Evolutionary conservation across 352 stramenopile species (phyloP).

Genomic region (Globisporangium cystogenes): DNA sequence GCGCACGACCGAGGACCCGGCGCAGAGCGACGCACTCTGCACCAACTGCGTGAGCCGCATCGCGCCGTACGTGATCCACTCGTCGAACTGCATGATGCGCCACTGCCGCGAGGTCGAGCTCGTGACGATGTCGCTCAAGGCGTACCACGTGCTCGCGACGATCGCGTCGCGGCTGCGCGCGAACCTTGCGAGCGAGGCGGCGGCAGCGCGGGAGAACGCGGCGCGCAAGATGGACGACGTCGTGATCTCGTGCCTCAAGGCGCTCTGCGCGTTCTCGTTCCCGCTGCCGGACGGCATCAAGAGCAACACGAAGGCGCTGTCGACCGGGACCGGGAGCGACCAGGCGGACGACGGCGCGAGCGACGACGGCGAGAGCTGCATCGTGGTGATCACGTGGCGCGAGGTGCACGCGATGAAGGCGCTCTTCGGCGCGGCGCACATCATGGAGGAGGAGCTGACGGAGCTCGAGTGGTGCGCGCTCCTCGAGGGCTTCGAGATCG

Average conservation of each 20-base stretch:
- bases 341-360: constrained; percentile 29
- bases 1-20: constrained; percentile 33
- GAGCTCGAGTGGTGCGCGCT: constrained; percentile 72
- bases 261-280: constrained; percentile 78
- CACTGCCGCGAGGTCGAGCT: constrained; percentile 79
- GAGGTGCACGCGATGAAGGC: constrained; percentile 88
- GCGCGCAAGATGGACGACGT: constrained; percentile 70
- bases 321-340: constrained; percentile 19
- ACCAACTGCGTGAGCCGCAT: constrained; percentile 58
- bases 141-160: constrained; percentile 77
- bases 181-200: constrained; percentile 34
- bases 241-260: constrained; percentile 60
- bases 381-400: constrained; percentile 69
- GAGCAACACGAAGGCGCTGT: constrained; percentile 28
- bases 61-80: constrained; percentile 63
- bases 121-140: constrained; percentile 77
- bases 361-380: constrained; percentile 60
- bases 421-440: constrained; percentile 74
- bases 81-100: constrained; percentile 72
- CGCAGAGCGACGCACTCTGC: constrained; percentile 38
- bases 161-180: constrained; percentile 61
- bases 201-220: constrained; percentile 26
- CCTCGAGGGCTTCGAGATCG: constrained; percentile 77
- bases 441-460: constrained; percentile 81
- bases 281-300: constrained; percentile 59